Evolutionary conservation across 768 basidiomycete species (phyloP), one percentile per base, ranked within the genome.

Genomic region (Boletus bicolor): DNA sequence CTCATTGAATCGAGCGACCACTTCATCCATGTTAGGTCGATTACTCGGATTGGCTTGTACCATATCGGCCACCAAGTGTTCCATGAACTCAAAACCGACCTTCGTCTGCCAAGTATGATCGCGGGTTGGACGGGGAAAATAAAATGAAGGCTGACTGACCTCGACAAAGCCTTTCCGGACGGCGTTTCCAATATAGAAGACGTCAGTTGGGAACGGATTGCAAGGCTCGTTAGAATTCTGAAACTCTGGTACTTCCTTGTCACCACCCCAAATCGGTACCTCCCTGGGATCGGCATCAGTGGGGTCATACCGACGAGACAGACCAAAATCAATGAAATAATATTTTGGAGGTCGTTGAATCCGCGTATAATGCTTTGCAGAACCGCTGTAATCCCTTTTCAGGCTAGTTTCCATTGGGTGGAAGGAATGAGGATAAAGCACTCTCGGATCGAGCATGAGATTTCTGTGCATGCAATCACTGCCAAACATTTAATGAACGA

Each of bases 1-100:
- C 0, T 28, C 24, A 2, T 57, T 51, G 19, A 68, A 68, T 8
- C 56, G 67, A 1, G 36, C 3, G 2, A 70, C 69, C 3, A 74
- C 74, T 30, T 72, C 60, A n/a, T 76, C 70, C 48, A 75, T 76
- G 0, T 59, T 73, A 0, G 76, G 76, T 62, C 19, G 19, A 7
- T 21, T 5, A 41, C 19, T 11, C 19, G 11, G 41, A 12, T 42
- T 19, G 5, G 11, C 6, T 7, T 42, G 41, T 21, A 42, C 37
- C 37, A 38, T 38, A 4, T 38, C 37, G n/a, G 8, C 10, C 17
- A 41, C 19, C 6, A 19, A 19, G 11, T 11, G 19, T 21, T 21
- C 10, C 39, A 41, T 41, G 39, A 41, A 41, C 39, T 41, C 39
- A 6, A 41, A 39, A n/a, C 38, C 38, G 10, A 19, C 19, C n/a